Evolutionary conservation across 345 rosid genomes (phyloP).

Genomic region (Tarenaya hassleriana): DNA sequence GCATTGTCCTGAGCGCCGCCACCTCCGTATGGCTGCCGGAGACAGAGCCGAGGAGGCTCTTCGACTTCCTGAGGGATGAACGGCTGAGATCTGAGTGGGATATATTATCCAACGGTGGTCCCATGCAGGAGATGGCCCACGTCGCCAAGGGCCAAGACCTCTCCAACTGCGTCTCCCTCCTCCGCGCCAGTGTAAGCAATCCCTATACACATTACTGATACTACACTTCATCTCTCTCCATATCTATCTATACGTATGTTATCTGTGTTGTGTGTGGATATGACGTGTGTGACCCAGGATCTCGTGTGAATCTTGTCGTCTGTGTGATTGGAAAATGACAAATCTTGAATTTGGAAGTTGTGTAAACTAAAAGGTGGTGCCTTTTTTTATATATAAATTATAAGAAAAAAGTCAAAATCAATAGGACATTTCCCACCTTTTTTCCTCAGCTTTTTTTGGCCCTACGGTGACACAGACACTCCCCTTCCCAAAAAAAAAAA

Average conservation of each 20-base stretch:
- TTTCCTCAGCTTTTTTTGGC: not conserved
- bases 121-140: conserved; percentile 96
- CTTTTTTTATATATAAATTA: too few species aligned
- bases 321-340: conserved; percentile 36
- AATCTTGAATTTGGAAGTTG: conserved; percentile 36
- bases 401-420: conserved; percentile 48
- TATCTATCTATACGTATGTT: conserved; percentile 5
- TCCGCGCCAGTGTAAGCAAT: conserved; percentile 63
- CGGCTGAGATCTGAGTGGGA: conserved; percentile 84
- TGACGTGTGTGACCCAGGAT: conserved; percentile 29
- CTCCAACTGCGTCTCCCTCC: conserved; percentile 96
- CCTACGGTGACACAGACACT: too few species aligned
- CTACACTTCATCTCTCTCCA: too few species aligned
- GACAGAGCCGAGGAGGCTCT: conserved; percentile 60
- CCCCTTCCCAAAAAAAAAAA: too few species aligned
- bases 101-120: too few species aligned
- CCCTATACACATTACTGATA: conserved; percentile 2
- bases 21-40: conserved; percentile 94
- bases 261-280: conserved; percentile 16
- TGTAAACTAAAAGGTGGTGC: not conserved
- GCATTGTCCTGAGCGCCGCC: conserved; percentile 78
- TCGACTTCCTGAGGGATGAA: conserved; percentile 77
- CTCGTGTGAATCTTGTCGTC: conserved; percentile 27
- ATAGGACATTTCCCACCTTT: conserved; percentile 44
- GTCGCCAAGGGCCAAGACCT: conserved; percentile 93